A percentile compares a stretch with the other conserved stretches of the same genome.
These are phyloP conservation scores for Tylopilus orsonianus DNA, from an alignment of 1,284 basidiomycete genomes.

Conservation along the genomic window DNA sequence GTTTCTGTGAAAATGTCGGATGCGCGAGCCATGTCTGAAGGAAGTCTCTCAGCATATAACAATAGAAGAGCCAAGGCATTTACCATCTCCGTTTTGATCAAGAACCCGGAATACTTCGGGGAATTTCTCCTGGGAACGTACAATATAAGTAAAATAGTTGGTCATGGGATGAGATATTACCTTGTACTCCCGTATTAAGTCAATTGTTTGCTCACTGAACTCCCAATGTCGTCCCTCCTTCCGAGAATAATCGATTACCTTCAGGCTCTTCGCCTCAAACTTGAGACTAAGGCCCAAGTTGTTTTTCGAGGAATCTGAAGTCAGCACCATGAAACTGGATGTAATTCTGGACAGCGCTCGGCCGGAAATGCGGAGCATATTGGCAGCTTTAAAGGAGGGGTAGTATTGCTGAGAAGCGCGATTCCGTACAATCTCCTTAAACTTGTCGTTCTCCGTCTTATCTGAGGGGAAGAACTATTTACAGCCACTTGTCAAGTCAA, in stretches of 20 bases:
- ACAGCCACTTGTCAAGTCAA: conserved; percentile 7
- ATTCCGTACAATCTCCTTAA: conserved; percentile 64
- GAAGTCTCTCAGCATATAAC: conserved; percentile 8
- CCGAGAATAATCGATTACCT: conserved; percentile 92
- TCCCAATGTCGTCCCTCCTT: conserved; percentile 91
- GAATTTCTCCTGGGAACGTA: conserved; percentile 54
- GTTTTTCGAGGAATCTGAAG: conserved; percentile 71
- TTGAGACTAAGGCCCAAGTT: conserved; percentile 96
- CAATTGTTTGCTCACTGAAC: conserved; percentile 85
- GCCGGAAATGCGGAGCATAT: conserved; percentile 68
- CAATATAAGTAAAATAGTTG: neutral
- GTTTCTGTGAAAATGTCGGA: conserved; percentile 72
- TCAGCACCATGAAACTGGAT: conserved; percentile 87
- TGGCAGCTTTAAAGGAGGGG: conserved; percentile 74
- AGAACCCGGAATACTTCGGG: conserved; percentile 79
- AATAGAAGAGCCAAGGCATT: conserved; percentile 16
- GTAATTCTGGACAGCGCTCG: conserved; percentile 88
- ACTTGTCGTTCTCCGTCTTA: conserved; percentile 73
- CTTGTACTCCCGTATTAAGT: conserved; percentile 85
- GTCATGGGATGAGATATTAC: conserved; percentile 31
- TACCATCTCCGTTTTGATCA: conserved; percentile 70
- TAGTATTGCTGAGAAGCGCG: conserved; percentile 64
- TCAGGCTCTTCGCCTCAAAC: conserved; percentile 94
- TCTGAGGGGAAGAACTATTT: conserved; percentile 85
- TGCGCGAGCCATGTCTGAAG: conserved; percentile 69